Evolutionary conservation across 2,329 filamentous ascomycete species (phyloP).

Genomic region (Talaromyces islandicus): DNA sequence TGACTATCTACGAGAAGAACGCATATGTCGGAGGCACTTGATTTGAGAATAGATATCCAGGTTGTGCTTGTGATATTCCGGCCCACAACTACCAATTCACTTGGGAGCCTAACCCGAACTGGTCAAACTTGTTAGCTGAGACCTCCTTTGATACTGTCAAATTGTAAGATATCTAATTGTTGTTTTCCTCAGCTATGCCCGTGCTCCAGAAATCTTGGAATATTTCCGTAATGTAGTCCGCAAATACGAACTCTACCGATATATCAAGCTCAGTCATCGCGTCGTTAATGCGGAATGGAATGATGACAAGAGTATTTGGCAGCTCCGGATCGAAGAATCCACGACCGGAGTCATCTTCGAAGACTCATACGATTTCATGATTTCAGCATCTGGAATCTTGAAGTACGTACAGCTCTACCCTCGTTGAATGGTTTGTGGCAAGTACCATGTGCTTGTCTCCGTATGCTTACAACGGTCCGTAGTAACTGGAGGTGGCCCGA

Average conservation of each 20-base stretch:
- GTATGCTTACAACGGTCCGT: neutral
- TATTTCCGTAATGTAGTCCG: constrained; percentile 20
- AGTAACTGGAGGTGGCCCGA: constrained; percentile 35
- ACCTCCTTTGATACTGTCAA: neutral
- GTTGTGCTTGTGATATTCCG: constrained; percentile 27
- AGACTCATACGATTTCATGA: constrained; percentile 16
- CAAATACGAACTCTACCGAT: constrained; percentile 14
- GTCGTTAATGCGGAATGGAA: neutral
- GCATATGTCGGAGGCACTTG: constrained; percentile 13
- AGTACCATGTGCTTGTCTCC: neutral
- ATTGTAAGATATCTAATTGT: too few relatives aligned
- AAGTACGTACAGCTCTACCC: neutral
- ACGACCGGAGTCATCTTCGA: constrained; percentile 5
- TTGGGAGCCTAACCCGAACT: neutral
- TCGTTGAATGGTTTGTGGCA: too few relatives aligned
- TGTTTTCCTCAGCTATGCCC: constrained; percentile 13
- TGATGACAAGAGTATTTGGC: neutral
- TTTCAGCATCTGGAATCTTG: constrained; percentile 16
- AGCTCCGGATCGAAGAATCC: neutral
- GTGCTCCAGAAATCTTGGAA: constrained; percentile 18
- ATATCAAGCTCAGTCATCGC: neutral
- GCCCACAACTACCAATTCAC: constrained; percentile 19
- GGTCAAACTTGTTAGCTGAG: neutral
- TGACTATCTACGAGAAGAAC: constrained; percentile 13
- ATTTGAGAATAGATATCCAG: constrained; percentile 17